phyloP scores from a whole-genome alignment of 306 rosid genomes.

The Biancaea sappan region DNA sequence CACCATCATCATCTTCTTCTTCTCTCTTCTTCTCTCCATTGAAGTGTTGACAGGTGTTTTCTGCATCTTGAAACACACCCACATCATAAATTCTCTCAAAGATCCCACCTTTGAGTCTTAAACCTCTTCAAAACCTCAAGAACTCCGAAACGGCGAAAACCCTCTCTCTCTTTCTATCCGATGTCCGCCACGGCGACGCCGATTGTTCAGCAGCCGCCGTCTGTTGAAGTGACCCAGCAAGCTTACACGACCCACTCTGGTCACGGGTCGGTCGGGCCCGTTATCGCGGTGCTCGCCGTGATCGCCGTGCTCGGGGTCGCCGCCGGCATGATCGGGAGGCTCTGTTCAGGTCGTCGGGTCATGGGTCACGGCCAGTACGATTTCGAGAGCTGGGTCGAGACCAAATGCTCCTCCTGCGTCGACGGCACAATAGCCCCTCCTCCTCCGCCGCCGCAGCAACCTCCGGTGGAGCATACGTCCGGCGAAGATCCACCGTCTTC shows the following conservation, averaged over 20 bases:
- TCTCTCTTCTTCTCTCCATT: background rate
- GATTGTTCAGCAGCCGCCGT: constrained; percentile 50
- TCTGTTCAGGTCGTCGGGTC: constrained; percentile 82
- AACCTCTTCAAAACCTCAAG: no score
- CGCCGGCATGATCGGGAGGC: constrained; percentile 80
- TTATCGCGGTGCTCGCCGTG: constrained; percentile 72
- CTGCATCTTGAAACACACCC: background rate
- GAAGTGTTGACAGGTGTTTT: background rate
- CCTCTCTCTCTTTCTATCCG: background rate
- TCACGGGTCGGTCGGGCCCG: constrained; percentile 79
- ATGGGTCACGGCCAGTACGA: constrained; percentile 69
- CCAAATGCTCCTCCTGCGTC: constrained; percentile 78
- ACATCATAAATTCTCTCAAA: no score
- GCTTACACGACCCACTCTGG: constrained; percentile 55
- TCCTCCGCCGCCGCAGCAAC: constrained; percentile 33
- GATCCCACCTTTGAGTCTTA: no score
- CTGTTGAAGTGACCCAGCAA: constrained; percentile 49
- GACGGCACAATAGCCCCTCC: constrained; percentile 63
- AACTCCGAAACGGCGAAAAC: background rate
- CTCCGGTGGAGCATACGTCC: background rate
- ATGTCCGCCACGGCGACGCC: constrained; percentile 74
- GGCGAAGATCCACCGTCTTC: constrained; percentile 25
- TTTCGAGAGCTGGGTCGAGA: constrained; percentile 76
- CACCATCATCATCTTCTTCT: background rate
- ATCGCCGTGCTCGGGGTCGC: constrained; percentile 72